These are phyloP conservation scores for Phytophthora aleatoria DNA, from an alignment of 352 stramenopile species.

Conservation along the genomic window DNA sequence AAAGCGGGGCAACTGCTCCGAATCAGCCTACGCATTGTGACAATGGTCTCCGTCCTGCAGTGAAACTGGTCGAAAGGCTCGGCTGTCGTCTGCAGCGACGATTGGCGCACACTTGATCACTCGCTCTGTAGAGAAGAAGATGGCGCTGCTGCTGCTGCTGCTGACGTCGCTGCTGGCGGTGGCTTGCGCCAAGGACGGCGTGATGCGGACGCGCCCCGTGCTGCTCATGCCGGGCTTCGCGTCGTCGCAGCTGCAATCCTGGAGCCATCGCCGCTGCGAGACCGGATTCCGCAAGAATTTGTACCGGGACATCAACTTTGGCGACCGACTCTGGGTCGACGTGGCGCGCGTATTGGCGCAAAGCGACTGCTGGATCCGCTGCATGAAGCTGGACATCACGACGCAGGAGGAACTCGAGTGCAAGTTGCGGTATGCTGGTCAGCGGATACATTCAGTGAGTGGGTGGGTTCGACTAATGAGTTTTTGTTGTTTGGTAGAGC, in stretches of 20 bases:
- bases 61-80: slow-evolving; percentile 6
- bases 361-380: slow-evolving; percentile 76
- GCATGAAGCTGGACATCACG: slow-evolving; percentile 73
- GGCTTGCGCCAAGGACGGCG: slow-evolving; percentile 2
- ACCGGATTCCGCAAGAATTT: slow-evolving; percentile 77
- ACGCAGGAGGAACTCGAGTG: slow-evolving; percentile 76
- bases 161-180: slow-evolving; percentile 10
- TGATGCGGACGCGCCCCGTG: slow-evolving; percentile 53
- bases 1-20: neutral
- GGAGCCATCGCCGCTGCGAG: slow-evolving; percentile 61
- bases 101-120: slow-evolving; percentile 16
- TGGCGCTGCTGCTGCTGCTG: slow-evolving; percentile 8
- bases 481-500: slow-evolving; percentile 41
- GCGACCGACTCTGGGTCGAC: slow-evolving; percentile 80
- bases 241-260: slow-evolving; percentile 78
- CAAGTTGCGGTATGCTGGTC: slow-evolving; percentile 60
- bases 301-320: slow-evolving; percentile 77
- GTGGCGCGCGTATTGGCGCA: slow-evolving; percentile 72
- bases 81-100: slow-evolving; percentile 6
- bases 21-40: neutral
- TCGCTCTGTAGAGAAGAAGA: slow-evolving; percentile 4
- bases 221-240: slow-evolving; percentile 80
- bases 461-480: slow-evolving; percentile 9
- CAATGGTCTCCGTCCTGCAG: slow-evolving; percentile 1
- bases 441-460: slow-evolving; percentile 6